Evolutionary conservation across 1,139 yeast species (phyloP).

Genomic region (Kodamaea sp.): DNA sequence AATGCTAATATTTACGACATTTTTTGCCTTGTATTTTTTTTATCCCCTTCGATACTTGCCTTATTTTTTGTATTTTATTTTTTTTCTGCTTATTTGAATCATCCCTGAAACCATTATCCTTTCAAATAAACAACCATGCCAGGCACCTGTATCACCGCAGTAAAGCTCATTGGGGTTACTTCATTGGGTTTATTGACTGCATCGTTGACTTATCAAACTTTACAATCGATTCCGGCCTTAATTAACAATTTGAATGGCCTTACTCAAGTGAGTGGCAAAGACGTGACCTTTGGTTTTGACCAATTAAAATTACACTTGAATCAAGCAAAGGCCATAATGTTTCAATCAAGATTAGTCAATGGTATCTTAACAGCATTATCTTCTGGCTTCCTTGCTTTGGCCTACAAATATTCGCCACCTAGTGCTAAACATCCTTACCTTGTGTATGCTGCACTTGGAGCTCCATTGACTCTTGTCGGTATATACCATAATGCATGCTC

Average conservation of each 20-base stretch:
- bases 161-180: slow-evolving; percentile 50
- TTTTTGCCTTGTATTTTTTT: background rate
- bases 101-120: background rate
- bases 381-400: slow-evolving; percentile 37
- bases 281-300: slow-evolving; percentile 3
- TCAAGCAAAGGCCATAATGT: slow-evolving; percentile 8
- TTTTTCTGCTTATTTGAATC: slow-evolving; percentile 1
- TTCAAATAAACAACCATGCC: slow-evolving; percentile 15
- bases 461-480: slow-evolving; percentile 26
- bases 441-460: slow-evolving; percentile 51
- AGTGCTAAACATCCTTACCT: slow-evolving; percentile 55
- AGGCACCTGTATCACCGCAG: slow-evolving; percentile 48
- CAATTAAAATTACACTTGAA: slow-evolving; percentile 5
- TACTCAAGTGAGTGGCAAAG: slow-evolving; percentile 5
- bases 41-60: background rate
- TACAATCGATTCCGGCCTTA: slow-evolving; percentile 32
- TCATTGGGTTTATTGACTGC: slow-evolving; percentile 50
- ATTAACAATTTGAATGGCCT: slow-evolving; percentile 26
- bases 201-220: slow-evolving; percentile 37
- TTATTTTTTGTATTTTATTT: slow-evolving; percentile 2
- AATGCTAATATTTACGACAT: background rate
- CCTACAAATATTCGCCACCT: slow-evolving; percentile 39
- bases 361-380: slow-evolving; percentile 36
- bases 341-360: slow-evolving; percentile 26
- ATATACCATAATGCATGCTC: slow-evolving; percentile 10